A percentile compares a stretch with the other conserved stretches of the same genome.
Evolutionary conservation across 1,139 yeast genomes (phyloP).

Genomic region (Keqinozyma sinolaborantium): DNA sequence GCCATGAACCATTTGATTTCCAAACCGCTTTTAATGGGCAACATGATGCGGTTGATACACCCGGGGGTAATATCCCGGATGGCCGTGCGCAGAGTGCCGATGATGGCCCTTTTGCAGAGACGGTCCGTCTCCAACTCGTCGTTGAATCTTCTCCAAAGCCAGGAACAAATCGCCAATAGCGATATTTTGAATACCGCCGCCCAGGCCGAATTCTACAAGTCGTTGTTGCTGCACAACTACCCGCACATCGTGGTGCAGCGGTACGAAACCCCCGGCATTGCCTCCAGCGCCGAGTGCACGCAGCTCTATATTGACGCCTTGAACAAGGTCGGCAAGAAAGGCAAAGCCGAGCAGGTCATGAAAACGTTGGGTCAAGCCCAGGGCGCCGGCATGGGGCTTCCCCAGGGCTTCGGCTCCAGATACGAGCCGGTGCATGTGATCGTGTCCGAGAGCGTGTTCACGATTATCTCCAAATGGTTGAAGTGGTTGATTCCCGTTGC

Average conservation of each 20-base stretch:
- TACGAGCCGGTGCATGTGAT: conserved; percentile 87
- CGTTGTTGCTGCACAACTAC: conserved; percentile 70
- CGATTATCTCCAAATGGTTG: conserved; percentile 80
- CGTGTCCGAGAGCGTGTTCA: conserved; percentile 77
- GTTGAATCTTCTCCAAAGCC: conserved; percentile 50
- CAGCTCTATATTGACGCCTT: conserved; percentile 77
- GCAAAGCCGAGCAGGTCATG: conserved; percentile 67
- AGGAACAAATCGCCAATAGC: conserved; percentile 80
- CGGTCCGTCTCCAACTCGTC: conserved; percentile 14
- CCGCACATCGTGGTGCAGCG: conserved; percentile 93
- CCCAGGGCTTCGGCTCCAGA: conserved; percentile 46
- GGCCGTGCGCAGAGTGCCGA: background rate
- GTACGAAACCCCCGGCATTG: conserved; percentile 88
- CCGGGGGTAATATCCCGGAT: background rate
- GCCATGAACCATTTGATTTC: background rate
- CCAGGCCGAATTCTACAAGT: conserved; percentile 80
- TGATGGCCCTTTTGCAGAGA: background rate
- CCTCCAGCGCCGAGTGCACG: conserved; percentile 74
- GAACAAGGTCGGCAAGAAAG: conserved; percentile 69
- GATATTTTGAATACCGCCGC: conserved; percentile 61
- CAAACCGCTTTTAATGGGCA: background rate
- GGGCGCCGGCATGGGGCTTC: conserved; percentile 18
- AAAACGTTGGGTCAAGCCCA: conserved; percentile 17
- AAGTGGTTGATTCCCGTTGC: conserved; percentile 88
- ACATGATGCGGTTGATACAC: background rate